These are phyloP conservation scores for Sclerotinia spermophila DNA, from an alignment of 2,329 filamentous ascomycete genomes.

Conservation along the genomic window DNA sequence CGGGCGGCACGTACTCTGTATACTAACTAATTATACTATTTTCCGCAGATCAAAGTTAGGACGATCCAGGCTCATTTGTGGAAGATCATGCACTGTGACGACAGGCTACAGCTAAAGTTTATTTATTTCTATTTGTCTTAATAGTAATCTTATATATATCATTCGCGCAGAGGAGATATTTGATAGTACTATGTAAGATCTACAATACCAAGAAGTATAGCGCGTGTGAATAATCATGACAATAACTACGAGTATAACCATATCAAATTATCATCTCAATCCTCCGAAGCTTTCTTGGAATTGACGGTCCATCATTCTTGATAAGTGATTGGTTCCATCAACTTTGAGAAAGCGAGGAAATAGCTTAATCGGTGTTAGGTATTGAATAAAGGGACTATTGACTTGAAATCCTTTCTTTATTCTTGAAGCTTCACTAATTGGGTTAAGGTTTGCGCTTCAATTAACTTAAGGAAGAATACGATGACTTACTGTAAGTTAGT, in stretches of 20 bases:
- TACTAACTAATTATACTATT: too few relatives aligned
- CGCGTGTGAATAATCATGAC: not conserved
- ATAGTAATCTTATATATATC: too few relatives aligned
- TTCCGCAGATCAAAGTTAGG: too few relatives aligned
- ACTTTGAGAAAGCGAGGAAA: too few relatives aligned
- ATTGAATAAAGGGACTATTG: not conserved
- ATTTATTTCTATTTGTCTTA: too few relatives aligned
- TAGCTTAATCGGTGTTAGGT: not conserved
- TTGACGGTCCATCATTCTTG: not conserved
- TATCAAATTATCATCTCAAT: not conserved
- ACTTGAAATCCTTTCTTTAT: not conserved
- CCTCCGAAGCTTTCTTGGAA: not conserved
- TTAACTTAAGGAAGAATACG: too few relatives aligned
- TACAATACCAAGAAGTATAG: not conserved
- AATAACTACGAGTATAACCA: too few relatives aligned
- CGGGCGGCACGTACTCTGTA: not conserved
- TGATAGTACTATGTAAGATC: conserved; percentile 1
- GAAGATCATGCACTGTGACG: not conserved
- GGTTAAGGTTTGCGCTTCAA: not conserved
- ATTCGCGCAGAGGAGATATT: too few relatives aligned
- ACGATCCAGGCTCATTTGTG: not conserved
- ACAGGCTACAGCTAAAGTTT: not conserved
- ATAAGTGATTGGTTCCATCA: not conserved
- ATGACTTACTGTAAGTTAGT: too few relatives aligned
- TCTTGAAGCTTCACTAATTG: not conserved